Percentiles rank a stretch among this genome's conserved stretches.
Conservation (phyloP, 2,329 filamentous ascomycete genomes). For the Cladophialophora carrionii region DNA sequence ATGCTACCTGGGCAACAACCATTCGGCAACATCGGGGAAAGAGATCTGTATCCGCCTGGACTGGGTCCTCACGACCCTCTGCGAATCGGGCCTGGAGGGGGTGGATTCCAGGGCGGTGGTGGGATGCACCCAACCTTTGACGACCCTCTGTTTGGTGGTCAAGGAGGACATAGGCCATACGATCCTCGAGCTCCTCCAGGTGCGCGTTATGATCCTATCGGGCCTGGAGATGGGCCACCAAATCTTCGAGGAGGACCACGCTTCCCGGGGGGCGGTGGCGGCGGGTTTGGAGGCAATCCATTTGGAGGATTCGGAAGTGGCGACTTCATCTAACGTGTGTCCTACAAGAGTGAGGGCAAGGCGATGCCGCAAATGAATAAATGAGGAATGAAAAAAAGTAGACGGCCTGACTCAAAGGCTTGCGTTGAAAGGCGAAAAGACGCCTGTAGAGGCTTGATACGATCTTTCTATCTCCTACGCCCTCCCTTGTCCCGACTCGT, state of each 20-base stretch:
- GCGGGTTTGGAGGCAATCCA: slow-evolving; percentile 52
- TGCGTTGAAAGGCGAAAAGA: background rate
- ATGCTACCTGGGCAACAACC: slow-evolving; percentile 43
- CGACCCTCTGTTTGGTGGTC: slow-evolving; percentile 77
- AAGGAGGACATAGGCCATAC: slow-evolving; percentile 57
- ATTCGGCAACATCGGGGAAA: slow-evolving; percentile 70
- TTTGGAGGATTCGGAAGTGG: slow-evolving; percentile 64
- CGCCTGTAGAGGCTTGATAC: background rate
- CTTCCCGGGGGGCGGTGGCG: slow-evolving; percentile 53
- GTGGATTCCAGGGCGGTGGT: slow-evolving; percentile 62
- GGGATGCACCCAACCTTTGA: slow-evolving; percentile 98
- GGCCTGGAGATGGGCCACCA: slow-evolving; percentile 65
- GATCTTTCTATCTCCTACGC: background rate
- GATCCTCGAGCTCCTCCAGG: slow-evolving; percentile 81
- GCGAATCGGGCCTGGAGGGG: slow-evolving; percentile 65
- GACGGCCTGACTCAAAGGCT: background rate
- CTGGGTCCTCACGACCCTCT: slow-evolving; percentile 85
- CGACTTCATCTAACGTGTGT: slow-evolving; percentile 55
- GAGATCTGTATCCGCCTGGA: slow-evolving; percentile 85
- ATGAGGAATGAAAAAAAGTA: slow-evolving; percentile 7
- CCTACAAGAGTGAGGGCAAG: background rate
- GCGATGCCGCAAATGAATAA: background rate
- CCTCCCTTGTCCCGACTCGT: background rate
- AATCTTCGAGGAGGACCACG: slow-evolving; percentile 52
- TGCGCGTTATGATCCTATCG: slow-evolving; percentile 86